Conservation (phyloP, 768 basidiomycete genomes). For the Termitomyces sp. region DNA sequence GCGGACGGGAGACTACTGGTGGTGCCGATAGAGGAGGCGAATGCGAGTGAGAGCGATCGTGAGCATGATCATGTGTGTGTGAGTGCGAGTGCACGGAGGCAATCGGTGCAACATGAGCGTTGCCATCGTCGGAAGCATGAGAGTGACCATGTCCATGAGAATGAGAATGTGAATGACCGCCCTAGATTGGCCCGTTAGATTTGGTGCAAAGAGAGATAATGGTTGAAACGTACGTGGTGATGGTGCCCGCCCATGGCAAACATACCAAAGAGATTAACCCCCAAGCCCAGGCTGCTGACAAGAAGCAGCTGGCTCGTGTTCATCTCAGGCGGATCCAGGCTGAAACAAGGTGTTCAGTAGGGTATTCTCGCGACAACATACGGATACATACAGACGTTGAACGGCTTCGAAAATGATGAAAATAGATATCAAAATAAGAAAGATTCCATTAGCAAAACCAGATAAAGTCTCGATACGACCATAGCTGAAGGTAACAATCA, state of each 20-base stretch:
- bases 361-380: background rate
- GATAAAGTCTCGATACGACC: slow-evolving; percentile 95
- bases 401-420: slow-evolving; percentile 99
- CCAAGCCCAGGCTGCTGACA: slow-evolving; percentile 84
- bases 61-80: slow-evolving; percentile 14
- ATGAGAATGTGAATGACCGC: slow-evolving; percentile 46
- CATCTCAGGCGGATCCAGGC: slow-evolving; percentile 95
- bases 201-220: background rate
- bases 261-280: slow-evolving; percentile 97
- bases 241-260: slow-evolving; percentile 97
- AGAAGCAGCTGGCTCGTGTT: slow-evolving; percentile 88
- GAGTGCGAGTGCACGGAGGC: slow-evolving; percentile 22
- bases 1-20: background rate
- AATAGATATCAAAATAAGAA: slow-evolving; percentile 88
- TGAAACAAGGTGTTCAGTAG: slow-evolving; percentile 19
- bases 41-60: slow-evolving; percentile 23
- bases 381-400: slow-evolving; percentile 72
- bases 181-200: slow-evolving; percentile 22
- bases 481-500: slow-evolving; percentile 49
- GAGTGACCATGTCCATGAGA: slow-evolving; percentile 39
- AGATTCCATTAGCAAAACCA: slow-evolving; percentile 97
- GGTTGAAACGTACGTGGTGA: slow-evolving; percentile 57
- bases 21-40: slow-evolving; percentile 9
- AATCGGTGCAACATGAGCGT: slow-evolving; percentile 14
- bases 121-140: slow-evolving; percentile 19